phyloP scores from a whole-genome alignment of 495 filamentous ascomycete genomes.

The Aspergillus asperescens region DNA sequence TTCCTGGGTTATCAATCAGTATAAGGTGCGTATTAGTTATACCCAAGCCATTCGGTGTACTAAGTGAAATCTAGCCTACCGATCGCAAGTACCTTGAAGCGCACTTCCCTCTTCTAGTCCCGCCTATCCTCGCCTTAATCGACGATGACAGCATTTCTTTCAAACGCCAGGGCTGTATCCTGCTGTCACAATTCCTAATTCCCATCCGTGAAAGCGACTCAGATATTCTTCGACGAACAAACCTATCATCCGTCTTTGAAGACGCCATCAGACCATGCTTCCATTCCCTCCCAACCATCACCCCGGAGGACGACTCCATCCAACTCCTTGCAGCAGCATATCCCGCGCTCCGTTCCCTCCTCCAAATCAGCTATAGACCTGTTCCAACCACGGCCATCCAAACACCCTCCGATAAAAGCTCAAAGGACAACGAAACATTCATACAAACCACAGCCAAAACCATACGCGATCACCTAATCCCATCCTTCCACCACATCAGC shows the following conservation, averaged over 20 bases:
- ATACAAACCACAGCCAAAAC: slow-evolving; percentile 23
- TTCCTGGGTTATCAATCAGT: slow-evolving; percentile 56
- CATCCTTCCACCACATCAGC: slow-evolving; percentile 47
- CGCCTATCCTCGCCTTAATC: slow-evolving; percentile 71
- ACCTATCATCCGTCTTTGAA: slow-evolving; percentile 73
- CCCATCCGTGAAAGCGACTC: slow-evolving; percentile 46
- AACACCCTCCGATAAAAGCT: slow-evolving; percentile 7
- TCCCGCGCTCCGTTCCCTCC: slow-evolving; percentile 56
- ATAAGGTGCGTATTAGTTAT: slow-evolving; percentile 26
- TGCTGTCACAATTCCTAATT: slow-evolving; percentile 57
- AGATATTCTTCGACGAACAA: slow-evolving; percentile 60
- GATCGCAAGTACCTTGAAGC: slow-evolving; percentile 33
- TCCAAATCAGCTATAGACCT: slow-evolving; percentile 35
- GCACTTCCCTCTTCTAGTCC: slow-evolving; percentile 78
- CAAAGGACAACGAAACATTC: slow-evolving; percentile 18
- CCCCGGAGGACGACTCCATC: slow-evolving; percentile 66
- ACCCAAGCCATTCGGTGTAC: background rate
- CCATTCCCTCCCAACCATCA: slow-evolving; percentile 70
- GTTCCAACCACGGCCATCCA: slow-evolving; percentile 2
- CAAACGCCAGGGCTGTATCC: slow-evolving; percentile 55
- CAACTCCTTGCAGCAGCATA: slow-evolving; percentile 61
- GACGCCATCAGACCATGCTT: slow-evolving; percentile 70
- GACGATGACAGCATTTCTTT: slow-evolving; percentile 59
- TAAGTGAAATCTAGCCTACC: slow-evolving; percentile 16
- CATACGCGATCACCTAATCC: slow-evolving; percentile 39